phyloP scores from a whole-genome alignment of 2,329 filamentous ascomycete genomes.

The Ceratocystis variospora region DNA sequence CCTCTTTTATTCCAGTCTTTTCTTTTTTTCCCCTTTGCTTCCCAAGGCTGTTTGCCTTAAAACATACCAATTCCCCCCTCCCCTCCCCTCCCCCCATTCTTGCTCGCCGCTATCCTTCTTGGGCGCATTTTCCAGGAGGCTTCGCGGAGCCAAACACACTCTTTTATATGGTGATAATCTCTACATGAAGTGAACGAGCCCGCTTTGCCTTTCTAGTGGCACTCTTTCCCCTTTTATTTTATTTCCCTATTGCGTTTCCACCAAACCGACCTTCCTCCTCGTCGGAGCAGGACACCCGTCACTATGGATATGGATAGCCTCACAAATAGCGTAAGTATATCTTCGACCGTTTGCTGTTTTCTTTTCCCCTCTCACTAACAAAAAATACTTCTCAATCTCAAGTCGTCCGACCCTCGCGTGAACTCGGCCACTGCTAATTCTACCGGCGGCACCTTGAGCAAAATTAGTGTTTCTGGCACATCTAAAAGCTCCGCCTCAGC shows the following conservation, averaged over 20 bases:
- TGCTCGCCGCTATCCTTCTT: not conserved
- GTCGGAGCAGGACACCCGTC: not conserved
- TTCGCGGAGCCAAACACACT: not conserved
- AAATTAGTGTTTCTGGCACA: slow-evolving; percentile 23
- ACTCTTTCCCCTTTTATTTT: not conserved
- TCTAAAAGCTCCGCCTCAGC: slow-evolving; percentile 31
- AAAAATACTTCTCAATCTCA: not conserved
- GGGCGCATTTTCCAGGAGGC: not conserved
- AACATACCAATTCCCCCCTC: no score
- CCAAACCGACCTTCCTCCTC: not conserved
- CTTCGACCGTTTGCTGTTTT: not conserved
- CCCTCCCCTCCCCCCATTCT: not conserved
- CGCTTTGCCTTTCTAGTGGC: not conserved
- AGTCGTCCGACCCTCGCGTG: slow-evolving; percentile 29
- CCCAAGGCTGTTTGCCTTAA: no score
- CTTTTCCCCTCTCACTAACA: not conserved
- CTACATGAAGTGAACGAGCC: not conserved
- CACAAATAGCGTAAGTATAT: slow-evolving; percentile 11
- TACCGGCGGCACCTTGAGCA: slow-evolving; percentile 29
- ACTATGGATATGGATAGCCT: slow-evolving; percentile 10
- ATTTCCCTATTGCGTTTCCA: not conserved
- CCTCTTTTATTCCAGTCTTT: not conserved
- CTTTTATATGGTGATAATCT: not conserved
- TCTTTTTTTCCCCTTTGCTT: not conserved
- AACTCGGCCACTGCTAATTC: slow-evolving; percentile 33